Base-by-base conservation (phyloP, 768 basidiomycete species). In the Phaeotremella fagi region DNA sequence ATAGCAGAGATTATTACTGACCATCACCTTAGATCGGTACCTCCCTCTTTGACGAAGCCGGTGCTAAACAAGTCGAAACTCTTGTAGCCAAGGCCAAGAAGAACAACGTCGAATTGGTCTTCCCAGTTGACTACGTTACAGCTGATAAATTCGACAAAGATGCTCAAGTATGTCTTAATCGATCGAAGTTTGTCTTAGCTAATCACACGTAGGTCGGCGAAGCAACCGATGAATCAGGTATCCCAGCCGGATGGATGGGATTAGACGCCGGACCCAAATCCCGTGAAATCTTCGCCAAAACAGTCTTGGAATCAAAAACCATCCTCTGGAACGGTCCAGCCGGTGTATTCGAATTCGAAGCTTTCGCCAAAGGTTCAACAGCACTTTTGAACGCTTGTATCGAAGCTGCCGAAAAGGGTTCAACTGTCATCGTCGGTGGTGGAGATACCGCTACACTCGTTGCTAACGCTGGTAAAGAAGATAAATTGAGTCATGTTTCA, bases 261-360 rank as follows among this genome's bases (percentile, higher is more conserved):
- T 85, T 99, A 42, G 94, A 99, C 76, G 86, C 81, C 43, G 94
- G 94, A 52, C 83, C 82, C 15, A 81, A 91, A 78, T 90, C 86
- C 60, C 83, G 82, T 27, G 81, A 88, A 67, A 77, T 88, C 50
- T 99, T 85, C 80, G 81, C 80, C 36, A 63, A 83, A 55, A 83
- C 90, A 9, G 92, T 99, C 48, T 73, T 87, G 48, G 83, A 87
- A 67, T 80, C 90, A 47, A 95, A 89, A 82, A 99, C 94, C 33
- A 90, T 98, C 70, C 83, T 99, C 48, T 99, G 94, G 94, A 71
- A 63, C 70, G 97, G 94, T 31, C 94, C 95, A 36, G 86, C 92
- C 29, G 94, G 94, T 64, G 94, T 99, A 33, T 99, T 99, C 75
- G 94, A 99, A 76, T 94, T 95, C 80, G 83, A 88, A 33, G 83